Conservation (phyloP, 495 filamentous ascomycete species). For the Talaromyces nanjingensis region DNA sequence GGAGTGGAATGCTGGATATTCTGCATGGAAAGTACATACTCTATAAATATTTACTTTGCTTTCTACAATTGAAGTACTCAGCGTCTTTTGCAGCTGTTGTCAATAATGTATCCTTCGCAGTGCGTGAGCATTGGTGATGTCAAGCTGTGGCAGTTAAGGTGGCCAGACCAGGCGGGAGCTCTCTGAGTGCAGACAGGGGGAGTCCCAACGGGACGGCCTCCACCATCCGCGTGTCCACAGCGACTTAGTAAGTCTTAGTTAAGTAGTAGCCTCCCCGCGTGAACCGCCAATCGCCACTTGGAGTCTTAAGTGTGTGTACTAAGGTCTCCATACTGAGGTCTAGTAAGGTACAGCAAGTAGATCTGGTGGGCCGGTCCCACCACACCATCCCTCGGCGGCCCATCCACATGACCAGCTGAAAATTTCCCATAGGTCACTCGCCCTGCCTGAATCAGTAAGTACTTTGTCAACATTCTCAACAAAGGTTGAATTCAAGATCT, state of each 20-base stretch:
- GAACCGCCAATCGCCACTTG: neutral
- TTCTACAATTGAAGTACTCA: too few species aligned
- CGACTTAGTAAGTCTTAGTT: too few species aligned
- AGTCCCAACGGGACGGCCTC: too few species aligned
- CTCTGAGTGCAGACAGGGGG: neutral
- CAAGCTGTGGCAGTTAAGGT: neutral
- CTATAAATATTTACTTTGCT: neutral
- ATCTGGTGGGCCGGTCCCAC: neutral
- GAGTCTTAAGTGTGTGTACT: too few species aligned
- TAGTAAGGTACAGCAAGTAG: neutral
- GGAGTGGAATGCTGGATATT: neutral
- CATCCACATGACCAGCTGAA: slow-evolving; percentile 9
- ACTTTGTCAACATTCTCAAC: neutral
- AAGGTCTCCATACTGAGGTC: too few species aligned
- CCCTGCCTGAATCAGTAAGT: neutral
- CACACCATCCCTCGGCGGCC: neutral
- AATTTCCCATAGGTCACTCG: slow-evolving; percentile 9
- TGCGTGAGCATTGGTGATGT: neutral
- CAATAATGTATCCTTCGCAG: neutral
- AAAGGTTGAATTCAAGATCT: too few species aligned
- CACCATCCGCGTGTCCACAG: neutral
- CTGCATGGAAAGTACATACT: neutral
- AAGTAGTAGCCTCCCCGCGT: slow-evolving; percentile 1
- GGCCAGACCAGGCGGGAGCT: slow-evolving; percentile 2
- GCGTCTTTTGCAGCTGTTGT: too few species aligned